These are phyloP conservation scores for Leishmania mexicana DNA, from an alignment of 208 protist genomes.

Conservation along the genomic window DNA sequence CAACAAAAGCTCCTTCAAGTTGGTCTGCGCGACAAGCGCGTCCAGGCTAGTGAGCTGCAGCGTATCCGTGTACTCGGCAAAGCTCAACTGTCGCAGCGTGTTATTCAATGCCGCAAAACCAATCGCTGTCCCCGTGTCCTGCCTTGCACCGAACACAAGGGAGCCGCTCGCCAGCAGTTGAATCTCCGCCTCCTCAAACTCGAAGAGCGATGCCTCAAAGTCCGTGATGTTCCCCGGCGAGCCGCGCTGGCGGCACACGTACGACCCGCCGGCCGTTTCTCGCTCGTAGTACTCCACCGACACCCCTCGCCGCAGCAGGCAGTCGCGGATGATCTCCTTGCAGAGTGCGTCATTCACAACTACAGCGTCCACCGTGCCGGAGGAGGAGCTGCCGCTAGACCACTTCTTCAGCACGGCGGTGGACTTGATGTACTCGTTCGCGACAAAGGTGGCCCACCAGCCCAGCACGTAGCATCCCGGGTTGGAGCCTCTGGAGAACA, in stretches of 20 bases:
- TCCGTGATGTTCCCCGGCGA: constrained; percentile 88
- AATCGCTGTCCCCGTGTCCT: constrained; percentile 44
- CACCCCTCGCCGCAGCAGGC: constrained; percentile 75
- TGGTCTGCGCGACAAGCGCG: constrained; percentile 78
- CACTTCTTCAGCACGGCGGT: constrained; percentile 81
- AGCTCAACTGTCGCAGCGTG: constrained; percentile 77
- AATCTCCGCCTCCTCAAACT: constrained; percentile 89
- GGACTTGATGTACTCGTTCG: constrained; percentile 89
- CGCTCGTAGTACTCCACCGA: constrained; percentile 86
- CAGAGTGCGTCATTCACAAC: constrained; percentile 85
- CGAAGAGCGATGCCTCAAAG: constrained; percentile 90
- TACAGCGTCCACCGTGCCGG: constrained; percentile 50
- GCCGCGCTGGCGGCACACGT: constrained; percentile 81
- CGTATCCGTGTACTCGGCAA: constrained; percentile 82
- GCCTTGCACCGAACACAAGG: constrained; percentile 42
- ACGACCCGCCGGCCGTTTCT: constrained; percentile 41
- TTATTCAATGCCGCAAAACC: constrained; percentile 86
- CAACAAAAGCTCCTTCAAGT: constrained; percentile 83
- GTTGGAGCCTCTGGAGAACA: constrained; percentile 70
- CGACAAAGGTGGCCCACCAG: constrained; percentile 74
- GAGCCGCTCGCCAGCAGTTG: constrained; percentile 74
- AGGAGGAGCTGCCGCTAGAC: constrained; percentile 10
- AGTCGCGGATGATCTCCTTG: constrained; percentile 87
- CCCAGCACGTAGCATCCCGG: constrained; percentile 81
- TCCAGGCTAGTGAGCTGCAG: constrained; percentile 77